A percentile compares a stretch with the other conserved stretches of the same genome.
phyloP scores from a whole-genome alignment of 78 protist genomes.

The Polysphondylium violaceum region DNA sequence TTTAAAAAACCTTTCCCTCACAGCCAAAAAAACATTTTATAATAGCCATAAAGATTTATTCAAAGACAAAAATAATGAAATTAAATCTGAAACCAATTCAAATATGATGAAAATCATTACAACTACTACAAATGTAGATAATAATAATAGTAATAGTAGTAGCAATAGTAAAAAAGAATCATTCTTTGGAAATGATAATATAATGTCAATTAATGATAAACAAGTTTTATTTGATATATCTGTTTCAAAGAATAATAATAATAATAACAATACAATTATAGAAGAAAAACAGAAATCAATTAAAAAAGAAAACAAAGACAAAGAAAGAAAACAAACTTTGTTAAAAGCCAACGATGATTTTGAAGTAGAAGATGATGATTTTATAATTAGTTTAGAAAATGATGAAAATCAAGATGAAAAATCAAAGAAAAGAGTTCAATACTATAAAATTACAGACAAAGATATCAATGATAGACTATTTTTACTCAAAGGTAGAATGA shows the following conservation, averaged over 20 bases:
- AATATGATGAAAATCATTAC: not conserved
- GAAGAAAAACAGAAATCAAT: not conserved
- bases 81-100: conserved; percentile 6
- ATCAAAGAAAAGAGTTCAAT: not conserved
- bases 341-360: not conserved
- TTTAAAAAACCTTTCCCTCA: too few species aligned
- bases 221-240: conserved; percentile 17
- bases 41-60: too few species aligned
- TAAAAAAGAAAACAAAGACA: not conserved
- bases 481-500: not conserved
- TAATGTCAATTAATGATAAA: not conserved
- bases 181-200: conserved; percentile 12
- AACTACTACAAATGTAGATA: not conserved
- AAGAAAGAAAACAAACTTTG: not conserved
- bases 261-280: too few species aligned
- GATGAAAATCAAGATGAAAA: not conserved
- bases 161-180: not conserved
- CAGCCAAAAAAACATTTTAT: too few species aligned
- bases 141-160: not conserved
- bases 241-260: too few species aligned
- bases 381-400: not conserved
- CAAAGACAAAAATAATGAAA: not conserved
- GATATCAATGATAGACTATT: conserved; percentile 17
- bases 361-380: not conserved
- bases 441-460: conserved; percentile 26